A percentile compares a stretch with the other conserved stretches of the same genome.
Conservation (phyloP, 306 rosid genomes). For the Heteromeles arbutifolia region DNA sequence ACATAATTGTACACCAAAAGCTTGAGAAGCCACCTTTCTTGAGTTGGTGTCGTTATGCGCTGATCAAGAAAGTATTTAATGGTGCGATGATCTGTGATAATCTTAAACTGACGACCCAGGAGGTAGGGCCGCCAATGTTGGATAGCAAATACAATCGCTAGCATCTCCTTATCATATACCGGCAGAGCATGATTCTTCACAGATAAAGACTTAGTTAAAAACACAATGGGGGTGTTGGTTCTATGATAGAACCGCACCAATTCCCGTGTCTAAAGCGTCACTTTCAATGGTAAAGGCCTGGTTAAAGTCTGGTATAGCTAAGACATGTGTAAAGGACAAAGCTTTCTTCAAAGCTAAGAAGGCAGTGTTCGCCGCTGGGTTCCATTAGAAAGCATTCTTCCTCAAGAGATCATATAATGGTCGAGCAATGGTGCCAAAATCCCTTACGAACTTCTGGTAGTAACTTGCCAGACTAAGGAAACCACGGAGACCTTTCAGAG, state of each 20-base stretch:
- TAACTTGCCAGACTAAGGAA: background rate
- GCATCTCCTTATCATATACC: background rate
- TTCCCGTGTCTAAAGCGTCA: background rate
- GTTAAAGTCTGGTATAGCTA: background rate
- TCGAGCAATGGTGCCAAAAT: background rate
- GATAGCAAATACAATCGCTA: background rate
- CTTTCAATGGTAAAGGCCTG: background rate
- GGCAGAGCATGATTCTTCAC: fast-evolving
- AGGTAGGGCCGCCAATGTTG: background rate
- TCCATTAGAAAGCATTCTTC: background rate
- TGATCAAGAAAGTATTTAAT: background rate
- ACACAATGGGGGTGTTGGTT: background rate
- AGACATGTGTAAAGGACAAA: background rate
- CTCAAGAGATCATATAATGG: background rate
- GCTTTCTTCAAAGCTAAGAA: background rate
- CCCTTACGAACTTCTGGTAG: background rate
- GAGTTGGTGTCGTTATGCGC: background rate
- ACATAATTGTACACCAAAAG: background rate
- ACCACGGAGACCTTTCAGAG: background rate
- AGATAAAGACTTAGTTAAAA: background rate
- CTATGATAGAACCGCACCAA: background rate
- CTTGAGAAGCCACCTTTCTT: background rate
- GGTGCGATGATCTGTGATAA: background rate
- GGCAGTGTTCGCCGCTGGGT: fast-evolving
- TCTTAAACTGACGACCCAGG: background rate